Base-by-base conservation (phyloP, 805 yeast species). In the Myxozyma mucilagina region DNA sequence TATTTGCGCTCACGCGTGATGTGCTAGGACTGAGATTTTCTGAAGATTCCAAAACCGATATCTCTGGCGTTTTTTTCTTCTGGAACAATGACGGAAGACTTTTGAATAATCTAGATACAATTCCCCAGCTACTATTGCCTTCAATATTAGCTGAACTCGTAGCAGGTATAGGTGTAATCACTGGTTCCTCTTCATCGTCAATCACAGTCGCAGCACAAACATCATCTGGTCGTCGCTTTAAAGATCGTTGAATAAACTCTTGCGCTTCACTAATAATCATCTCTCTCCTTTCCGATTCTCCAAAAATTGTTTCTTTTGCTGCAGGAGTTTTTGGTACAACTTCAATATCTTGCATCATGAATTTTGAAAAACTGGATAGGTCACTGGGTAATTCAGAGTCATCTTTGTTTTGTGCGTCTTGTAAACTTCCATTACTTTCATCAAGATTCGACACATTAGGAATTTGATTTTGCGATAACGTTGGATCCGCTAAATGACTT, bases 181-280 rank as follows among this genome's bases (percentile, higher is more conserved):
- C 20, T 18, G 16, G 43, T 7, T 41, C 34, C n/a, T 16, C 34
- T 34, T 16, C 20, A 9, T 47, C 39, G 10, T 14, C 35, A 31
- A 14, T 13, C 14, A 6, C 51, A 4, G 14, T 32, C 8, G 16
- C 18, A n/a, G 42, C 18, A n/a, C 3, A 3, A 11, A 47, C 24
- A 47, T 47, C 51, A 32, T n/a, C 39, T 14, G 51, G 39, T 32
- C 34, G 32, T 4, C 41, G 38, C 14, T 43, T 16, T 32, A 49
- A 36, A 5, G 43, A 49, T 7, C 43, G 7, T 7, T 49, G 53
- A 35, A 36, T 49, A 20, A 35, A 36, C 14, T 49, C 32, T 18
- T 49, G 53, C 1, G 53, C 53, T 49, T 49, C 53, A 18, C 29
- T 16, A 11, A 49, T 49, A 10, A 35, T 49, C 20, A 29, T n/a